Evolutionary conservation across 108 stramenopile species (phyloP), one percentile per base, ranked within the genome.

Genomic region (Skeletonema menzelii): DNA sequence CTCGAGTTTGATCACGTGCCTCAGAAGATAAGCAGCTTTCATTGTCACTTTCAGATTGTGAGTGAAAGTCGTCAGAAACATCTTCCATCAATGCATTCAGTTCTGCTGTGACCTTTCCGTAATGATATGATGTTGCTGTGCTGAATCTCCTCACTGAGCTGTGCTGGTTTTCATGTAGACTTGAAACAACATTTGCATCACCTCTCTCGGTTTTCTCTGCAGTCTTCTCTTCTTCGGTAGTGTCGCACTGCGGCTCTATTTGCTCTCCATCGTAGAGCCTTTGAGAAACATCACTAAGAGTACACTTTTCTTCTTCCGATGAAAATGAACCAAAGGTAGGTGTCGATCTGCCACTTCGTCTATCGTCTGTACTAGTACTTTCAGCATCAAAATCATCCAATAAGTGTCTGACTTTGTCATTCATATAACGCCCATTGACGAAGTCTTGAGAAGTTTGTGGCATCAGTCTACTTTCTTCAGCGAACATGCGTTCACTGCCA

Each of bases 321-420:
- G 49, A 53, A 22, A 53, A 10, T 6, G 49, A 53, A 4, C 49
- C 49, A 53, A 53, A 53, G 22, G 49, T 53, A 8, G 49, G 49
- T 22, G 49, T 53, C 0, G 49, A 53, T 8, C 49, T 22, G 0
- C 49, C 49, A 53, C 49, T 53, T 22, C 20, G 19, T 24, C 49
- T n/a, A 24, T 8, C 49, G 8, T 22, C 49, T 24, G 49, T 10
- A 22, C 49, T 53, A 22, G 6, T 7, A 53, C 20, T 53, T 53
- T 53, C 49, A 53, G 49, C 49, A 53, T 53, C 49, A 53, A 53
- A 53, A 10, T 53, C 49, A 53, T 53, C 22, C 49, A 53, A 22
- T 2, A 53, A 53, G 17, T 53, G 49, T 7, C 49, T 53, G 4
- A 53, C 49, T 22, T 53, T 53, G 8, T 53, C 49, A 53, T 53